phyloP scores from a whole-genome alignment of 371 early-diverging fungal genomes.

The Mortierella polycephala region DNA sequence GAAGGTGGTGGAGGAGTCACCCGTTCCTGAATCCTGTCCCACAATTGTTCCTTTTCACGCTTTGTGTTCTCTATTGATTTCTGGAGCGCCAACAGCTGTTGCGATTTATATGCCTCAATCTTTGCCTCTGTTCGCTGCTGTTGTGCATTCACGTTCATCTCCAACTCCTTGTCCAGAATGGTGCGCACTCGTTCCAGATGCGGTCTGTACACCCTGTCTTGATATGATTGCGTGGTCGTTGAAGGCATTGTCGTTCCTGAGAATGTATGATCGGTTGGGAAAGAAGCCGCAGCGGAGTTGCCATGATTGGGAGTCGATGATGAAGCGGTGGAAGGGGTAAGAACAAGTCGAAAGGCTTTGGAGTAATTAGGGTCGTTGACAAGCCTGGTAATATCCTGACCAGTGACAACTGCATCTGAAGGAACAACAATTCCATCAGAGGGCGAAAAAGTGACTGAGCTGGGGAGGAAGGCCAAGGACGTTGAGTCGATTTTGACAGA shows the following conservation, averaged over 20 bases:
- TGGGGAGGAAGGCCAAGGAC: slow-evolving; percentile 34
- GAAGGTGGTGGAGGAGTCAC: slow-evolving; percentile 23
- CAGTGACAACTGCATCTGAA: slow-evolving; percentile 18
- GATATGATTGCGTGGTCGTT: slow-evolving; percentile 1
- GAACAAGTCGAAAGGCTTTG: slow-evolving; percentile 30
- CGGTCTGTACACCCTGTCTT: slow-evolving; percentile 36
- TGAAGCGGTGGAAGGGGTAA: slow-evolving; percentile 7
- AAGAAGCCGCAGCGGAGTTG: background rate
- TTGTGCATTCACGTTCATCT: slow-evolving; percentile 35
- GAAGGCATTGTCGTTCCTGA: background rate
- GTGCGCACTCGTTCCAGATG: slow-evolving; percentile 36
- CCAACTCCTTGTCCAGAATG: slow-evolving; percentile 41
- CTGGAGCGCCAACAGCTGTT: slow-evolving; percentile 35
- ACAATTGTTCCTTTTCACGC: slow-evolving; percentile 45
- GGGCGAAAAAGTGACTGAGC: slow-evolving; percentile 34
- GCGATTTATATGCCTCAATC: slow-evolving; percentile 50
- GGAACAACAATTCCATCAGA: slow-evolving; percentile 31
- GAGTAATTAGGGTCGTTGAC: slow-evolving; percentile 29
- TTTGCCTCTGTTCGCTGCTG: slow-evolving; percentile 38
- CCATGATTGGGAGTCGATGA: background rate
- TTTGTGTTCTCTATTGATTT: slow-evolving; percentile 31
- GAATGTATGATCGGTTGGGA: background rate
- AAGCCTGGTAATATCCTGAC: slow-evolving; percentile 15
- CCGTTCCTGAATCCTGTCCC: slow-evolving; percentile 35
- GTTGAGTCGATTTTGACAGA: slow-evolving; percentile 38